Conservation (phyloP, 2,329 filamentous ascomycete genomes). For the Aspergillus candidus region DNA sequence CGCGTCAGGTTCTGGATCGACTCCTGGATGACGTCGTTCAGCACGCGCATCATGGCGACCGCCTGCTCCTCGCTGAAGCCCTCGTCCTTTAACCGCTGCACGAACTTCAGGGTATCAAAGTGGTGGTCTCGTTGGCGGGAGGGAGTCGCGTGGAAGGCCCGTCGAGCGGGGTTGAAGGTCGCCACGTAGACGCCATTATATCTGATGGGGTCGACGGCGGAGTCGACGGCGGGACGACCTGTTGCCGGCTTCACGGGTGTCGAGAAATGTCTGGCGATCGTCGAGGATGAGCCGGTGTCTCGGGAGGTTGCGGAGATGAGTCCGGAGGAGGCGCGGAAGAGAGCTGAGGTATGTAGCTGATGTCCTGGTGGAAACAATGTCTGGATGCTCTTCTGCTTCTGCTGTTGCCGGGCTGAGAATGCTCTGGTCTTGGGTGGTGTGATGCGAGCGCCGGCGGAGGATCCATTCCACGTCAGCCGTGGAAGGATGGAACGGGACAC, state of each 20-base stretch:
- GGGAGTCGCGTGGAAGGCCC: constrained; percentile 60
- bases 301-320: constrained; percentile 13
- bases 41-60: constrained; percentile 95
- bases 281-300: constrained; percentile 10
- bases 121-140: constrained; percentile 70
- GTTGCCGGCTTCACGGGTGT: constrained; percentile 6
- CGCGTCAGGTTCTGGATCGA: constrained; percentile 96
- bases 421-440: constrained; percentile 22
- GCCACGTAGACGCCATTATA: constrained; percentile 46
- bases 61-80: constrained; percentile 94
- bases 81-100: constrained; percentile 80
- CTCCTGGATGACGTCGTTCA: constrained; percentile 96
- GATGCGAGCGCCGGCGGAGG: constrained; percentile 28
- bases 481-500: constrained; percentile 40
- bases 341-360: constrained; percentile 14
- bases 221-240: constrained; percentile 12
- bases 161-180: constrained; percentile 35
- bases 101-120: constrained; percentile 97
- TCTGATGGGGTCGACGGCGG: constrained; percentile 30
- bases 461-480: constrained; percentile 38
- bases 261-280: constrained; percentile 17
- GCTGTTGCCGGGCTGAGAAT: constrained; percentile 18
- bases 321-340: constrained; percentile 10
- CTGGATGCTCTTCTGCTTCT: constrained; percentile 19
- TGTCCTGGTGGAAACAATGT: constrained; percentile 17